Evolutionary conservation across 2,329 filamentous ascomycete genomes (phyloP).

Genomic region (Cladosporium sphaerospermum): DNA sequence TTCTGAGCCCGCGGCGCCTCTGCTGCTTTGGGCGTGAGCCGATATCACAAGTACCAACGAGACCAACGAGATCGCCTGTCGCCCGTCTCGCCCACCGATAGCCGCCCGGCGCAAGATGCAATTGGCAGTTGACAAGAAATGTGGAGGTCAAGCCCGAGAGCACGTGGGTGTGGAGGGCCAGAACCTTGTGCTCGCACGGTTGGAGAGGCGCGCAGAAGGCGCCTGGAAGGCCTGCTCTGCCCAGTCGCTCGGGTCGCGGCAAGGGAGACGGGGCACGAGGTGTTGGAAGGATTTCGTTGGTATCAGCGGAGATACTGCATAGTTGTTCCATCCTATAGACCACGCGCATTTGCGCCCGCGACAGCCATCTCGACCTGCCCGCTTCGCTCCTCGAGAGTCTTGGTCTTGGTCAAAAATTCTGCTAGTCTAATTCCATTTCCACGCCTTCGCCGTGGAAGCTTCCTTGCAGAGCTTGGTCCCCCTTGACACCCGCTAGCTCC

Average conservation of each 20-base stretch:
- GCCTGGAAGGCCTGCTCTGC: no score
- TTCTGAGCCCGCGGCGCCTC: conserved; percentile 3
- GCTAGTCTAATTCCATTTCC: conserved; percentile 5
- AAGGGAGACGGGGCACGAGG: no score
- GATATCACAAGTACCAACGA: background rate
- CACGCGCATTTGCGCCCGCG: no score
- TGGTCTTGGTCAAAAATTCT: background rate
- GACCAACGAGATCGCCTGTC: background rate
- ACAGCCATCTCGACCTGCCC: no score
- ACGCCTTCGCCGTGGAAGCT: conserved; percentile 12
- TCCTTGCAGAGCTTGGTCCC: conserved; percentile 13
- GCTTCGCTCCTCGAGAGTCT: no score
- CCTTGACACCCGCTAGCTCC: conserved; percentile 18
- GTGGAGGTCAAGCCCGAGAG: background rate
- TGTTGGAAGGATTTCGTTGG: no score
- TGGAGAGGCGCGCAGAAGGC: no score
- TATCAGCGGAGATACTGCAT: no score
- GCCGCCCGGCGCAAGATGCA: conserved; percentile 10
- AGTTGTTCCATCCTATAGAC: no score
- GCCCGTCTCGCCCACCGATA: conserved; percentile 8
- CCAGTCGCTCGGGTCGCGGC: no score
- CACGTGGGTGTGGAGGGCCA: conserved; percentile 10
- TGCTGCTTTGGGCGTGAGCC: conserved; percentile 5
- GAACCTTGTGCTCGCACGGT: background rate
- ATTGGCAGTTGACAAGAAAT: conserved; percentile 2